These are phyloP conservation scores for Scytalidium sp. DNA, from an alignment of 2,329 filamentous ascomycete genomes.

Conservation along the genomic window DNA sequence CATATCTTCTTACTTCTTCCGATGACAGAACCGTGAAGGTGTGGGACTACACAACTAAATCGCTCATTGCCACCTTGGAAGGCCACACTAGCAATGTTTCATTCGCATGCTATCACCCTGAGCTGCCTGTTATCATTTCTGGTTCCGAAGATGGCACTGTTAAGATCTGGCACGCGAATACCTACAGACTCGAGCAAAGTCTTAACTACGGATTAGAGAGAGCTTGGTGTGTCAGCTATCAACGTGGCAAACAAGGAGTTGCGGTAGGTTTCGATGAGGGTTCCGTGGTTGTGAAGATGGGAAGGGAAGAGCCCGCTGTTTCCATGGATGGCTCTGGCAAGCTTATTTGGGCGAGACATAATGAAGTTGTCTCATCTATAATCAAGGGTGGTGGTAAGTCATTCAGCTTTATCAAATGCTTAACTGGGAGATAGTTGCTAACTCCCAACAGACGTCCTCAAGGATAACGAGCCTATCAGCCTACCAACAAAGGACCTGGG, in stretches of 20 bases:
- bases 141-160: slow-evolving; percentile 97
- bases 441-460: slow-evolving; percentile 62
- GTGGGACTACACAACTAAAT: slow-evolving; percentile 99
- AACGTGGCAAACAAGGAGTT: slow-evolving; percentile 89
- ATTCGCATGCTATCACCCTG: slow-evolving; percentile 96
- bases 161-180: slow-evolving; percentile 98
- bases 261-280: slow-evolving; percentile 97
- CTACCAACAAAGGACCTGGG: slow-evolving; percentile 93
- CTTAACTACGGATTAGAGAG: slow-evolving; percentile 94
- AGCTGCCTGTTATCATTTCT: slow-evolving; percentile 94
- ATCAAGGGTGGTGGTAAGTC: slow-evolving; percentile 78
- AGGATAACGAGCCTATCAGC: slow-evolving; percentile 84
- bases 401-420: neutral
- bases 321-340: slow-evolving; percentile 97
- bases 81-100: slow-evolving; percentile 98
- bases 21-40: slow-evolving; percentile 97
- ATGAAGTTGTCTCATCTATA: slow-evolving; percentile 89
- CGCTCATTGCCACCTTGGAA: slow-evolving; percentile 91
- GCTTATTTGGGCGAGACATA: slow-evolving; percentile 93
- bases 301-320: slow-evolving; percentile 92
- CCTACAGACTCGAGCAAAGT: slow-evolving; percentile 92
- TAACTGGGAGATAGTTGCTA: slow-evolving; percentile 25
- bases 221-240: slow-evolving; percentile 96
- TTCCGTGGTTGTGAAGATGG: slow-evolving; percentile 96
- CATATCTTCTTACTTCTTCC: slow-evolving; percentile 91